These are phyloP conservation scores for Lolium multiflorum DNA, from an alignment of 176 grass and related monocot genomes.

Conservation along the genomic window DNA sequence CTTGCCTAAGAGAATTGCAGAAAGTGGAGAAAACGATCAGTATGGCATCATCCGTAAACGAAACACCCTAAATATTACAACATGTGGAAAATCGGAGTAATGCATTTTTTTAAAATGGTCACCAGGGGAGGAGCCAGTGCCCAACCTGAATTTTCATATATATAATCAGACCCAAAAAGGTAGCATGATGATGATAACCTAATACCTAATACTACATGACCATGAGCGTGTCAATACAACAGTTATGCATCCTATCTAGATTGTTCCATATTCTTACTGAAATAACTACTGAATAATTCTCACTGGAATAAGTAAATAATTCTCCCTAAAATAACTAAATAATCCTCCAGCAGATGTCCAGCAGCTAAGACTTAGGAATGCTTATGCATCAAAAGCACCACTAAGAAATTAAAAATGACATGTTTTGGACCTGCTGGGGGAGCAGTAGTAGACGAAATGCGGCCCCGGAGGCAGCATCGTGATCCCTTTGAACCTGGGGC, in stretches of 20 bases:
- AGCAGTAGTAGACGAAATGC: conserved; percentile 82
- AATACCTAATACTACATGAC: too few species aligned
- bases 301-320: too few species aligned
- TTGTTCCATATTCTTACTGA: not conserved
- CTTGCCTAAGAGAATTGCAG: conserved; percentile 50
- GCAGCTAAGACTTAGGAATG: not conserved
- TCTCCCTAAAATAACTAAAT: not conserved
- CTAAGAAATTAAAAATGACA: not conserved
- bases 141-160: too few species aligned
- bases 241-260: not conserved
- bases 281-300: not conserved
- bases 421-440: conserved; percentile 67
- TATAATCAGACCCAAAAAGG: too few species aligned
- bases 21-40: not conserved
- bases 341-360: not conserved
- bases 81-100: not conserved
- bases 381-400: not conserved
- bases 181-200: too few species aligned
- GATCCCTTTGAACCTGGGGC: conserved; percentile 85
- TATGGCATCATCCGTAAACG: not conserved
- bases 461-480: conserved; percentile 85
- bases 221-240: not conserved
- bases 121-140: too few species aligned
- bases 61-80: not conserved
- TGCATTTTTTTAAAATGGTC: too few species aligned